Percentiles rank a stretch among this genome's conserved stretches.
These are phyloP conservation scores for Solanum phureja DNA, from an alignment of 257 asterid genomes.

Conservation along the genomic window DNA sequence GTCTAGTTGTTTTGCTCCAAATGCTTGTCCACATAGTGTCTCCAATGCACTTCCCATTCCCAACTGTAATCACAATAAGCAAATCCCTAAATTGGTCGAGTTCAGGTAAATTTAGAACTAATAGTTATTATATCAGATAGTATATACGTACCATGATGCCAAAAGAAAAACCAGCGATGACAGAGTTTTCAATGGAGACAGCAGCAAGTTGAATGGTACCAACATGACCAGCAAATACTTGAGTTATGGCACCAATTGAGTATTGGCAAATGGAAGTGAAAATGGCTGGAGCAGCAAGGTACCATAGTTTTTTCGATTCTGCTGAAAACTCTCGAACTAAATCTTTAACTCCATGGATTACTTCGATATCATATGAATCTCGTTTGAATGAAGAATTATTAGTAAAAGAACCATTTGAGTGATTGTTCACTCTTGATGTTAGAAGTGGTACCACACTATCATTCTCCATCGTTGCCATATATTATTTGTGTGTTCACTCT, in stretches of 20 bases:
- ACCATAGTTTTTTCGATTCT: conserved; percentile 9
- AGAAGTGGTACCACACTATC: not conserved
- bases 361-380: not conserved
- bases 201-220: conserved; percentile 10
- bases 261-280: conserved; percentile 7
- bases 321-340: not conserved
- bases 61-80: conserved; percentile 30
- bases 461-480: not conserved
- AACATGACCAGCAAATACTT: conserved; percentile 10
- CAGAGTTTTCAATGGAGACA: conserved; percentile 7
- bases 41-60: conserved; percentile 98
- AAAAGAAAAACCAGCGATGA: conserved; percentile 7
- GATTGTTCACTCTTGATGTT: not conserved
- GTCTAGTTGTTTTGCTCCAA: conserved; percentile 65
- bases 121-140: not conserved
- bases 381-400: not conserved
- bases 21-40: conserved; percentile 83
- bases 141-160: not conserved
- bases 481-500: not conserved
- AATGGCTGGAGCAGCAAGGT: conserved; percentile 9
- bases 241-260: conserved; percentile 6
- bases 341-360: not conserved
- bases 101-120: not conserved
- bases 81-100: not conserved
- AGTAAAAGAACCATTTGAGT: not conserved